A percentile compares a stretch with the other conserved stretches of the same genome.
Evolutionary conservation across 2,329 filamentous ascomycete species (phyloP).

Genomic region (Aphanocladium album): DNA sequence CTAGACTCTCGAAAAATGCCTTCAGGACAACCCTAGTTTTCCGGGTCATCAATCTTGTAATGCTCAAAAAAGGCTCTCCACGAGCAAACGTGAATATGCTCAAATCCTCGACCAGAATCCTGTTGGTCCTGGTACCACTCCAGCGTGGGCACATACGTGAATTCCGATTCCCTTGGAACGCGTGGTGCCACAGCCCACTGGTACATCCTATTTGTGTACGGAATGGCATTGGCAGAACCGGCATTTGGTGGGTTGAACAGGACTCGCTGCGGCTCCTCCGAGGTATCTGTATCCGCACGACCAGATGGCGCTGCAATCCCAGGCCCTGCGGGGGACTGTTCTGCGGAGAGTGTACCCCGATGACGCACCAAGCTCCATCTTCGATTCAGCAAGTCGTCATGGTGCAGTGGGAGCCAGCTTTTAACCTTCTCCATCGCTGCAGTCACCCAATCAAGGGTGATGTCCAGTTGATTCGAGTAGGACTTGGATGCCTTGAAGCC

Average conservation of each 20-base stretch:
- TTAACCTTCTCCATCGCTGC: conserved; percentile 28
- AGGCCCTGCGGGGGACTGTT: neutral
- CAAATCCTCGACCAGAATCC: conserved; percentile 42
- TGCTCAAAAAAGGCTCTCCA: conserved; percentile 38
- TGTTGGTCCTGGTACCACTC: conserved; percentile 48
- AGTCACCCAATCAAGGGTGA: conserved; percentile 35
- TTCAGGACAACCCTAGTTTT: too few species aligned
- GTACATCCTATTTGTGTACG: conserved; percentile 38
- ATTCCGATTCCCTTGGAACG: conserved; percentile 21
- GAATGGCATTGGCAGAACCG: neutral
- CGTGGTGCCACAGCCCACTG: conserved; percentile 26
- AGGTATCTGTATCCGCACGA: conserved; percentile 9
- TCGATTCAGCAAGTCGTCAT: conserved; percentile 21
- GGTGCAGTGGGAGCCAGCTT: conserved; percentile 31
- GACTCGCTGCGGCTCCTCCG: conserved; percentile 26
- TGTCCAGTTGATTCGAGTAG: conserved; percentile 34
- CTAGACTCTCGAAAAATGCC: too few species aligned
- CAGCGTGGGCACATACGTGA: conserved; percentile 41
- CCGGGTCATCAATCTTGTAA: conserved; percentile 22
- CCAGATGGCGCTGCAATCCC: neutral
- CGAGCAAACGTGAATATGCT: conserved; percentile 41
- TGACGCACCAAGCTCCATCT: conserved; percentile 35
- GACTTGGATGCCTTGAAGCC: conserved; percentile 24
- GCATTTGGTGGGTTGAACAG: conserved; percentile 43
- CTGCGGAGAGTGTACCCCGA: neutral